phyloP scores from a whole-genome alignment of 2,329 filamentous ascomycete species.

The Talaromyces marneffei region DNA sequence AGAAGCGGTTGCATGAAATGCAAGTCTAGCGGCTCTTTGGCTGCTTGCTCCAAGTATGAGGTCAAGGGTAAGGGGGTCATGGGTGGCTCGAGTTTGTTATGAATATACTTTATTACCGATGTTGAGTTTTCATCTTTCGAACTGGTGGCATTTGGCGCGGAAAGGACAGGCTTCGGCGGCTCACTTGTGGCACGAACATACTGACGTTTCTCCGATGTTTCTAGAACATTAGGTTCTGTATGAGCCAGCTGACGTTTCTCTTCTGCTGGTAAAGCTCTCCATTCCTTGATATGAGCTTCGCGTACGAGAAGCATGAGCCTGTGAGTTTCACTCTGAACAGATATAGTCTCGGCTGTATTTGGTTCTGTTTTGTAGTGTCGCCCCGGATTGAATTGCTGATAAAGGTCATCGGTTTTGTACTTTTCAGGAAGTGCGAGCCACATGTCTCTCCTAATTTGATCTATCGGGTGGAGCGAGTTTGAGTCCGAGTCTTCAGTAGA shows the following conservation, averaged over 20 bases:
- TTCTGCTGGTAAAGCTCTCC: background rate
- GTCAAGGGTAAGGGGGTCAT: constrained; percentile 55
- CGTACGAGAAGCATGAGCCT: background rate
- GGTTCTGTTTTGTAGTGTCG: background rate
- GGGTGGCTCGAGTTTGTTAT: constrained; percentile 17
- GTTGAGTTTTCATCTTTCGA: background rate
- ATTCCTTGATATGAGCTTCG: background rate
- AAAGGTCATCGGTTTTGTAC: background rate
- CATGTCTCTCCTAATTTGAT: background rate
- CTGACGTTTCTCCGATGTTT: background rate
- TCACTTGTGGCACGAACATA: background rate
- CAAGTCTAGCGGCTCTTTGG: constrained; percentile 39
- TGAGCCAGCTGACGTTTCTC: background rate
- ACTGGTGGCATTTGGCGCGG: background rate
- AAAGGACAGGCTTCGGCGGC: background rate
- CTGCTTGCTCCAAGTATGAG: constrained; percentile 56
- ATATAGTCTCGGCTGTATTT: background rate
- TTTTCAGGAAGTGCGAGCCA: background rate
- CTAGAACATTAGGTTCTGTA: background rate
- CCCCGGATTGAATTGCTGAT: background rate
- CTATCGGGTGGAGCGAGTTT: background rate
- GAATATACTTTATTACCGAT: background rate
- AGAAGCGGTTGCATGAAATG: constrained; percentile 59
- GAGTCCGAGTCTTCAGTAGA: background rate
- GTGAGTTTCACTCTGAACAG: background rate